Base-by-base conservation (phyloP, 1,284 basidiomycete species). In the Cryptococcus amylolentus region DNA sequence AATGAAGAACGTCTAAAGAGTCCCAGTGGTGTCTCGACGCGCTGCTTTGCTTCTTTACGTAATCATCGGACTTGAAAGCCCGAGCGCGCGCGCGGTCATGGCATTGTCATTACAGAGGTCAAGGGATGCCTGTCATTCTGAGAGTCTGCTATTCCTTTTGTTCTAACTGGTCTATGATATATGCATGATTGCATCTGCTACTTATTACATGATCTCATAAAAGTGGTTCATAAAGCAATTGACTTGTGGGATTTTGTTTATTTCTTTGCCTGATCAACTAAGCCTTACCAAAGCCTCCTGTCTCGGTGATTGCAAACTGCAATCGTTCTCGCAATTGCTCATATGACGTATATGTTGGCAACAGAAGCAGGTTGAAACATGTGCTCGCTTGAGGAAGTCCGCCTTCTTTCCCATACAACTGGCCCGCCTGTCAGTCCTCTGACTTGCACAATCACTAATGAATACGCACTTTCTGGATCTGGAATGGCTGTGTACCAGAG, bases 401-500 rank as follows among this genome's bases (percentile, higher is more conserved):
- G 28, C 72, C 72, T 52, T 73, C 71, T 54, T 74, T 73, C 28
- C 68, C 66, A 61, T 74, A 74, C n/a, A 78, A 61, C 92, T 80
- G 87, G 83, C 27, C 39, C 13, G 26, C 49, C 47, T 2, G 49
- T 61, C 52, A 61, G 54, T 56, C 7, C 14, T 23, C 23, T 27
- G 27, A 14, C 16, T 20, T 12, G 14, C 27, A 28, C 45, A 46
- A 51, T 63, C 14, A 38, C 16, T 23, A 4, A 6, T 35, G 31
- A 8, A 16, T n/a, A 26, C 72, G 61, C 47, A 74, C 73, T 68
- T 88, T 86, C 77, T 98, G 94, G 61, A 98, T 96, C 51, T 93
- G 96, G 81, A 98, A 98, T 63, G 89, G 85, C 73, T 98, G 96
- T 2, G 88, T 88, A 51, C 95, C 94, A 69, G 94, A 90, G 1